phyloP scores from a whole-genome alignment of 208 protist genomes.

The Trypanosoma lewisi region DNA sequence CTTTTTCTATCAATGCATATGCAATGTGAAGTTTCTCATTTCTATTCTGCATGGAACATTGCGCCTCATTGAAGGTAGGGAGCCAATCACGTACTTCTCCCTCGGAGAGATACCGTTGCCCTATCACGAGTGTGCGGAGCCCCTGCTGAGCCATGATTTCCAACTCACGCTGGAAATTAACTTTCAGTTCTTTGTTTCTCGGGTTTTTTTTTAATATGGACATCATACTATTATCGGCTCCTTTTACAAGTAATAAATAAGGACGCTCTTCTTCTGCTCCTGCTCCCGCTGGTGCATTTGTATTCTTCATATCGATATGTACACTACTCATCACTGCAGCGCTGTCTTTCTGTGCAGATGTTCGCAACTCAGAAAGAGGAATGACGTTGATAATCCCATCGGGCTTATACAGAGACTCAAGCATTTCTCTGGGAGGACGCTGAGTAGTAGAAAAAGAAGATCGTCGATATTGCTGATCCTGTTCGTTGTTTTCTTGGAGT shows the following conservation, averaged over 20 bases:
- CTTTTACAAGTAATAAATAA: constrained; percentile 80
- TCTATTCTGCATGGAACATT: constrained; percentile 55
- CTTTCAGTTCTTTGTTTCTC: constrained; percentile 30
- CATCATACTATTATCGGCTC: constrained; percentile 85
- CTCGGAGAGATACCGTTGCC: constrained; percentile 49
- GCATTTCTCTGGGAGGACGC: no score
- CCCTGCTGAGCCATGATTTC: constrained; percentile 50
- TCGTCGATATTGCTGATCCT: no score
- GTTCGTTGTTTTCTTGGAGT: no score
- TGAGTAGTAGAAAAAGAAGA: no score
- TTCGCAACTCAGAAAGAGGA: background rate
- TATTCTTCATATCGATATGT: background rate
- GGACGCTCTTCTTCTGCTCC: background rate
- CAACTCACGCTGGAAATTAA: constrained; percentile 42
- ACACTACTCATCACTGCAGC: background rate
- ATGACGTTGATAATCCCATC: background rate
- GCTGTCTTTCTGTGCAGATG: background rate
- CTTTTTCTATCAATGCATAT: no score
- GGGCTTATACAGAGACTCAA: no score
- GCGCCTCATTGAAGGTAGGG: constrained; percentile 54
- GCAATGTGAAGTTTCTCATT: constrained; percentile 40
- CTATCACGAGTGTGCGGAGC: constrained; percentile 77
- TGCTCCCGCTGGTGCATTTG: background rate
- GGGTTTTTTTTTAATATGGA: constrained; percentile 60
- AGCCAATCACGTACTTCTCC: constrained; percentile 64